Evolutionary conservation across 2,329 filamentous ascomycete genomes (phyloP).

Genomic region (Curvularia spicifera): DNA sequence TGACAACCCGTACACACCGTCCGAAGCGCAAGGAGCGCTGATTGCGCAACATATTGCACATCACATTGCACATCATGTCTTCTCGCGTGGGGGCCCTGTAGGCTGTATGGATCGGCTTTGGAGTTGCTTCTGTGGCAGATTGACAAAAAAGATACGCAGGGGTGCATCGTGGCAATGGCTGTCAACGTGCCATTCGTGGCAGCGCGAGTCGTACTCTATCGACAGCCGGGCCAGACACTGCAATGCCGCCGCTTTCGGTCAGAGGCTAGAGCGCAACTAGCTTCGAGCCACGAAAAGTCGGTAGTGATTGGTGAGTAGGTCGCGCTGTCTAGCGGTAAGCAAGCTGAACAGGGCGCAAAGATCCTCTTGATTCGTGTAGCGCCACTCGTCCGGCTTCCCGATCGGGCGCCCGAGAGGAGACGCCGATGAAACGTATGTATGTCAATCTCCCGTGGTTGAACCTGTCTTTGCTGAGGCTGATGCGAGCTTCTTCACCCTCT

Average conservation of each 20-base stretch:
- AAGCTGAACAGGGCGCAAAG: constrained; percentile 17
- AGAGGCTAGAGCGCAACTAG: constrained; percentile 16
- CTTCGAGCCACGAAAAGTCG: constrained; percentile 6
- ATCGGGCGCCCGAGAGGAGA: constrained; percentile 11
- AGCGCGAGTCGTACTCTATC: constrained; percentile 12
- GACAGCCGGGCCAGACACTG: not conserved
- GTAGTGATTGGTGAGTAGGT: constrained; percentile 22
- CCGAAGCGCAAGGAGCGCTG: not conserved
- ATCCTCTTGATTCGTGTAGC: constrained; percentile 20
- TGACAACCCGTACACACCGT: not conserved
- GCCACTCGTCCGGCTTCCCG: constrained; percentile 9
- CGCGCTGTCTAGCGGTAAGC: constrained; percentile 16
- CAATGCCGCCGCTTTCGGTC: constrained; percentile 17
- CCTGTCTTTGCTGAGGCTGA: constrained; percentile 4
- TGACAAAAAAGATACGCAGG: constrained; percentile 4
- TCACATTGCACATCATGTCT: not conserved
- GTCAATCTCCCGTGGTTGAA: constrained; percentile 10
- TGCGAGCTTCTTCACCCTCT: constrained; percentile 5
- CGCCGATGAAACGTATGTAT: constrained; percentile 9
- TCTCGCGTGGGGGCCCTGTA: not conserved
- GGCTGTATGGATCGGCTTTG: constrained; percentile 1
- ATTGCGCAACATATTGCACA: not conserved
- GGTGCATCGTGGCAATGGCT: constrained; percentile 9
- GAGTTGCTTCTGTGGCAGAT: constrained; percentile 1
- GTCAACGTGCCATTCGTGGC: constrained; percentile 6